Evolutionary conservation across 2,329 filamentous ascomycete genomes (phyloP).

Genomic region (Aspergillus versicolor): DNA sequence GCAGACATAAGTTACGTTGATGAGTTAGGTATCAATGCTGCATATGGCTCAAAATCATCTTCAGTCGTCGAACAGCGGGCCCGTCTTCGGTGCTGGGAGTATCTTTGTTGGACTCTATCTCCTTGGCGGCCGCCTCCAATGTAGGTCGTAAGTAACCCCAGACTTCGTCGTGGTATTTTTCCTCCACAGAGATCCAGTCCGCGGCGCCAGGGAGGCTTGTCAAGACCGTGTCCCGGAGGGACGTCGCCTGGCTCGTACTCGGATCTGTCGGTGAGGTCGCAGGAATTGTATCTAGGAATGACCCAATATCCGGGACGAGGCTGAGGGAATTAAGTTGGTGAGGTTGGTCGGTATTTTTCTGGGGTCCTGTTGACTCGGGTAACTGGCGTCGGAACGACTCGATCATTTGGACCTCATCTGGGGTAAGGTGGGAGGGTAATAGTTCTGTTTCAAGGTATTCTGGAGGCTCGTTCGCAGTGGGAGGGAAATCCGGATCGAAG

Average conservation of each 20-base stretch:
- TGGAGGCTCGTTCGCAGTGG: conserved; percentile 24
- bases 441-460: conserved; percentile 24
- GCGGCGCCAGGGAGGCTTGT: conserved; percentile 30
- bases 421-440: conserved; percentile 22
- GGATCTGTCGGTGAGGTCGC: conserved; percentile 2
- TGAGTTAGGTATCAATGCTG: conserved; percentile 16
- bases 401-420: conserved; percentile 28
- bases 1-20: background rate
- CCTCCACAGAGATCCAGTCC: conserved; percentile 36
- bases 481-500: conserved; percentile 31
- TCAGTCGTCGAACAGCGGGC: conserved; percentile 39
- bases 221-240: conserved; percentile 32
- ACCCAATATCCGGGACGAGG: conserved; percentile 35
- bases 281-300: conserved; percentile 28
- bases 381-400: conserved; percentile 32
- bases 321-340: conserved; percentile 28
- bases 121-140: conserved; percentile 56
- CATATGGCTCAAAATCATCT: conserved; percentile 42
- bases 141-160: conserved; percentile 64
- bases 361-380: background rate
- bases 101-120: conserved; percentile 48
- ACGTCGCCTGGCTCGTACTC: conserved; percentile 13
- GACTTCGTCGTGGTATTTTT: conserved; percentile 57
- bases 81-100: conserved; percentile 26
- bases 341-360: conserved; percentile 11